Evolutionary conservation across 345 rosid genomes (phyloP).

Genomic region (Arabidopsis arenosa): DNA sequence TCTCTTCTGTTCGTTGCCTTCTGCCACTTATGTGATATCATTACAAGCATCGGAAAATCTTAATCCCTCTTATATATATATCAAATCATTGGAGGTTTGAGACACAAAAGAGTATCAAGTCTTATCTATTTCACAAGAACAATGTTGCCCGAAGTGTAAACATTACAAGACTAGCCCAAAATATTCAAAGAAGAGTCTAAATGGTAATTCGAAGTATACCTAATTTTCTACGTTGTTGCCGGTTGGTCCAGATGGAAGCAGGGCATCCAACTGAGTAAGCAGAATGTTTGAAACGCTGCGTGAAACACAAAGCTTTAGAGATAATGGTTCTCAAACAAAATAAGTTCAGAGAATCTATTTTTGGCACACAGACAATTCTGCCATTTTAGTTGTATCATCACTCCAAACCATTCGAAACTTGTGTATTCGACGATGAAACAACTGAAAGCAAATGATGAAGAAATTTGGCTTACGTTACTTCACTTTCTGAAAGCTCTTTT

Average conservation of each 20-base stretch:
- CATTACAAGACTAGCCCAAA: constrained; percentile 1
- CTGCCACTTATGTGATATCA: constrained; percentile 62
- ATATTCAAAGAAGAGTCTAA: background rate
- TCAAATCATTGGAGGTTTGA: constrained; percentile 12
- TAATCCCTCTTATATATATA: constrained; percentile 26
- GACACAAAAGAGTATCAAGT: constrained; percentile 3
- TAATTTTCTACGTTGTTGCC: constrained; percentile 77
- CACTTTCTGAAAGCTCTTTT: constrained; percentile 85
- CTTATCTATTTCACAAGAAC: constrained; percentile 13
- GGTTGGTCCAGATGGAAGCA: constrained; percentile 72
- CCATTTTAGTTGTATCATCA: constrained; percentile 14
- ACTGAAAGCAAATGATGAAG: constrained; percentile 5
- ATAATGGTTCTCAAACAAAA: no score
- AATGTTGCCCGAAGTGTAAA: background rate
- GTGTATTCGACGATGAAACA: background rate
- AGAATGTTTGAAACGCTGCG: constrained; percentile 64
- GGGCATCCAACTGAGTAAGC: constrained; percentile 69
- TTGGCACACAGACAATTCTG: background rate
- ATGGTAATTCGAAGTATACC: constrained; percentile 53
- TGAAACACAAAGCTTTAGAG: constrained; percentile 11
- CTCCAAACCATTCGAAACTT: background rate
- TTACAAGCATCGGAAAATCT: constrained; percentile 44
- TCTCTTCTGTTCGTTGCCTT: constrained; percentile 80
- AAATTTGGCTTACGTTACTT: constrained; percentile 63
- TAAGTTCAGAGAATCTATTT: background rate